A percentile compares a stretch with the other conserved stretches of the same genome.
Evolutionary conservation across 2,329 filamentous ascomycete genomes (phyloP).

Genomic region (Bipolaris bicolor): DNA sequence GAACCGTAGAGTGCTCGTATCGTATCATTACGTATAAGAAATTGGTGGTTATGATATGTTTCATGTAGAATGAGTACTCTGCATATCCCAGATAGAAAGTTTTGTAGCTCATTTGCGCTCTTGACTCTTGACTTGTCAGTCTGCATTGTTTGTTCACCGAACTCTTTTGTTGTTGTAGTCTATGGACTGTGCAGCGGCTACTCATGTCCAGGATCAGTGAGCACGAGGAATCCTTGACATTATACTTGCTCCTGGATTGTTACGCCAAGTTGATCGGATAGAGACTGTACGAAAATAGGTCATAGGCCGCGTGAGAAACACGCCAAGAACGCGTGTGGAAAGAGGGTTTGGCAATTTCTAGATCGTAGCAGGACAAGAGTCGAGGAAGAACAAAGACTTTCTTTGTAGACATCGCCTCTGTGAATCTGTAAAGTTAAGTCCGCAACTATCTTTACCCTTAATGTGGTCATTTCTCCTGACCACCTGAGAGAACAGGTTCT

Average conservation of each 20-base stretch:
- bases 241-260: no score
- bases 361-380: not conserved
- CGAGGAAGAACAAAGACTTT: not conserved
- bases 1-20: not conserved
- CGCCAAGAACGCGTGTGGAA: not conserved
- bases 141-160: not conserved
- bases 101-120: not conserved
- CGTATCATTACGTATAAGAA: not conserved
- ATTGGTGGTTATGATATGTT: not conserved
- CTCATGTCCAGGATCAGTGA: no score
- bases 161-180: no score
- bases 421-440: not conserved
- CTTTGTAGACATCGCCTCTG: not conserved
- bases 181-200: no score
- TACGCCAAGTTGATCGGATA: no score
- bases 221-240: no score
- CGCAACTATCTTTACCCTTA: not conserved
- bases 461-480: no score
- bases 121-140: not conserved
- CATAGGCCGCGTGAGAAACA: not conserved
- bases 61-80: not conserved
- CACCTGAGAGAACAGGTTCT: not conserved
- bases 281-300: no score
- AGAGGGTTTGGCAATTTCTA: not conserved
- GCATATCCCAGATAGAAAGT: no score